Conservation (phyloP, 2,329 filamentous ascomycete species). For the Xylaria sp. region DNA sequence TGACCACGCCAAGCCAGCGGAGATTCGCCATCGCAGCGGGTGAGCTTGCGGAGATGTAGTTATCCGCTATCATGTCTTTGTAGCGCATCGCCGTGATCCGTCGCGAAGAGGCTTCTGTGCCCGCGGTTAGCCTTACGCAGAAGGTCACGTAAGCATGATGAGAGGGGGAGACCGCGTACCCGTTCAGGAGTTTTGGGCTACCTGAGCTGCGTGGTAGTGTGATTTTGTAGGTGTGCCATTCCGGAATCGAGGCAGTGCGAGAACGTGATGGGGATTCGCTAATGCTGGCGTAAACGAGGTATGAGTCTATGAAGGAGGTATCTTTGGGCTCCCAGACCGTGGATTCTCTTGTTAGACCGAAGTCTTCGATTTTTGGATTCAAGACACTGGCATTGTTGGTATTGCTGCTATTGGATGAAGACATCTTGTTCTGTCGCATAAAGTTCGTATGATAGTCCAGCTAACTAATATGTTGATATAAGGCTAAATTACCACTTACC, state of each 20-base stretch:
- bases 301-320: constrained; percentile 24
- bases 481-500: neutral
- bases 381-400: neutral
- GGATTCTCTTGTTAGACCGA: neutral
- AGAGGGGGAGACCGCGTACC: constrained; percentile 25
- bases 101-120: neutral
- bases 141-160: constrained; percentile 29
- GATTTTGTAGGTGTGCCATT: constrained; percentile 23
- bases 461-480: neutral
- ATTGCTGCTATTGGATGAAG: neutral
- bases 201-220: neutral
- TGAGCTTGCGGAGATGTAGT: constrained; percentile 6
- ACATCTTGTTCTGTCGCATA: constrained; percentile 8
- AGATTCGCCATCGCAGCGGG: neutral
- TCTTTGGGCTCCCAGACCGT: constrained; percentile 13
- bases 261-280: neutral
- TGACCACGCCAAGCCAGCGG: constrained; percentile 24
- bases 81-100: constrained; percentile 27
- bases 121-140: constrained; percentile 11
- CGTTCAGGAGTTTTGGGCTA: constrained; percentile 14
- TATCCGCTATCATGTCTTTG: constrained; percentile 28
- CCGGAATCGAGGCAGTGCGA: neutral
- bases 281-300: neutral
- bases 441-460: neutral
- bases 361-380: constrained; percentile 7